phyloP scores from a whole-genome alignment of 768 basidiomycete genomes.

The Collybia mongolica region DNA sequence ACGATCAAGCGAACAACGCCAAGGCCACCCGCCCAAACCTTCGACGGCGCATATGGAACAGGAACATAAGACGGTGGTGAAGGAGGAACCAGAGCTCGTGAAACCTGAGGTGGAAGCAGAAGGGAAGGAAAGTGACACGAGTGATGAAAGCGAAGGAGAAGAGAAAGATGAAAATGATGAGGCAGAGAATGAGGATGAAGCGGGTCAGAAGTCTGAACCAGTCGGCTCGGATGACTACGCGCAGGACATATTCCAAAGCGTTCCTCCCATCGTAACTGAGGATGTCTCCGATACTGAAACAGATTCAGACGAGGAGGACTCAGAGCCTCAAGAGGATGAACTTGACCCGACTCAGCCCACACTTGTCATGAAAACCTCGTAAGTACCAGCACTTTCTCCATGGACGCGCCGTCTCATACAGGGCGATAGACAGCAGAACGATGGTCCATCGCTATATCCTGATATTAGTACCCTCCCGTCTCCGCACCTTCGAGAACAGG shows the following conservation, averaged over 20 bases:
- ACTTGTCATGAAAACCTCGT: no score
- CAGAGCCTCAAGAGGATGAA: background rate
- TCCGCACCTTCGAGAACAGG: background rate
- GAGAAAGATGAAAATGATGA: background rate
- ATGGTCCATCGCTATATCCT: slow-evolving; percentile 3
- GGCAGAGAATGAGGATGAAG: background rate
- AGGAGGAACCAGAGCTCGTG: background rate
- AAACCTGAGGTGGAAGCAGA: background rate
- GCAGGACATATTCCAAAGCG: background rate
- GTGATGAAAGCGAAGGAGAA: background rate
- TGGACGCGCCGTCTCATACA: no score
- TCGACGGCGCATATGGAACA: no score
- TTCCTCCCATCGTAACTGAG: background rate
- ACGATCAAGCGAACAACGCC: no score
- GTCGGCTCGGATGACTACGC: slow-evolving; percentile 2
- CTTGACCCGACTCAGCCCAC: no score
- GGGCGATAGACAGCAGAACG: no score
- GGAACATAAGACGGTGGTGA: background rate
- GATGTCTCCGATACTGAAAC: background rate
- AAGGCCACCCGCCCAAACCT: no score
- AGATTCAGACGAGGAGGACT: background rate
- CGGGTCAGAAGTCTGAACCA: background rate
- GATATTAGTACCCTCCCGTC: slow-evolving; percentile 6
- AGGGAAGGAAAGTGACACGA: background rate
- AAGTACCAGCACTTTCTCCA: no score